Conservation (phyloP, 495 filamentous ascomycete genomes). For the Tuber aestivum region DNA sequence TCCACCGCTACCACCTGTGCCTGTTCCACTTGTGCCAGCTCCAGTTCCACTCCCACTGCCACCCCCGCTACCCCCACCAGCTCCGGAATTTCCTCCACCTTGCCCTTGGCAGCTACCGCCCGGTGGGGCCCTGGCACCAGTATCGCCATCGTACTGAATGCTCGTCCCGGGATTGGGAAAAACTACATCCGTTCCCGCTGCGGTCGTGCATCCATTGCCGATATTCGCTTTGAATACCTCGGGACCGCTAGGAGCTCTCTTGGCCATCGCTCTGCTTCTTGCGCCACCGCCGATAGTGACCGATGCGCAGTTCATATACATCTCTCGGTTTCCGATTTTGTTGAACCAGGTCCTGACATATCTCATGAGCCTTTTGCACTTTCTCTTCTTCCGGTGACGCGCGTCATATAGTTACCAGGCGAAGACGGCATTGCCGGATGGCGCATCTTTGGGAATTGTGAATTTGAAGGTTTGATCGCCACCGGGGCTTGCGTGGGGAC, state of each 20-base stretch:
- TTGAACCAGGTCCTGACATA: conserved; percentile 63
- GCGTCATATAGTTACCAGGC: conserved; percentile 48
- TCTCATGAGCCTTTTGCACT: not conserved
- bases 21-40: conserved; percentile 1
- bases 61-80: conserved; percentile 7
- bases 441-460: conserved; percentile 48
- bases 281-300: conserved; percentile 50
- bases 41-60: not conserved
- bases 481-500: conserved; percentile 47
- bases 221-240: conserved; percentile 62
- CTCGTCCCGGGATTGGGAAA: conserved; percentile 59
- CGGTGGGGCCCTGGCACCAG: conserved; percentile 24
- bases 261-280: conserved; percentile 37
- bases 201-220: conserved; percentile 52
- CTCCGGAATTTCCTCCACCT: not conserved
- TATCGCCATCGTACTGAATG: conserved; percentile 44
- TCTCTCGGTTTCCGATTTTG: conserved; percentile 62
- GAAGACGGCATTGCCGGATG: conserved; percentile 47
- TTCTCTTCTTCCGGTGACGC: not conserved
- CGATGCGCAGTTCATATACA: conserved; percentile 69
- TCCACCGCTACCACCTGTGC: not conserved
- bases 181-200: conserved; percentile 48
- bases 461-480: conserved; percentile 48
- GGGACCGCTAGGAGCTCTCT: conserved; percentile 48
- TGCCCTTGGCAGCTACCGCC: conserved; percentile 25